Percentiles rank a stretch among this genome's conserved stretches.
These are phyloP conservation scores for Xylaria longipes DNA, from an alignment of 495 filamentous ascomycete species.

Conservation along the genomic window DNA sequence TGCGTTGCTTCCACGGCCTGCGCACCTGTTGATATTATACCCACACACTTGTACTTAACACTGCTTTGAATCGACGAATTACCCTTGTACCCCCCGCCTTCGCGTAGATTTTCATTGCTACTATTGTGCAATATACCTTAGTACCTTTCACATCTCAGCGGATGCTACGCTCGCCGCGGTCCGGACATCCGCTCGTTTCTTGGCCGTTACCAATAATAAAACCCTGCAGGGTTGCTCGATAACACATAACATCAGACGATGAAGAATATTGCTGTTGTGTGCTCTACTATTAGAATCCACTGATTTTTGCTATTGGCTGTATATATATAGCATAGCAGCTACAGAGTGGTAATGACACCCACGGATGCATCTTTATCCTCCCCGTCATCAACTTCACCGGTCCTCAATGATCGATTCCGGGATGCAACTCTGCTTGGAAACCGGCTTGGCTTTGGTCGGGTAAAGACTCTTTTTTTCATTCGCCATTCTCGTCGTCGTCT, in stretches of 20 bases:
- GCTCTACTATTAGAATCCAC: not conserved
- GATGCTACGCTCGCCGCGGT: not conserved
- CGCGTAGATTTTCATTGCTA: not conserved
- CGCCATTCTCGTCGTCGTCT: conserved; percentile 34
- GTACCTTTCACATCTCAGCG: not conserved
- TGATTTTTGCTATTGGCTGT: not conserved
- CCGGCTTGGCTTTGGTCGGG: not conserved
- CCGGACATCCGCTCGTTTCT: not conserved
- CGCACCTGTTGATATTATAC: conserved; percentile 2
- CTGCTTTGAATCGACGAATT: conserved; percentile 9
- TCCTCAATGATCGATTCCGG: not conserved
- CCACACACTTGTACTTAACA: conserved; percentile 14
- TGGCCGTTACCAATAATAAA: not conserved
- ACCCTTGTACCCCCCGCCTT: not conserved
- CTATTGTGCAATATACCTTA: not conserved
- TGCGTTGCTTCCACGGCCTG: not conserved
- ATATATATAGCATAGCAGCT: not conserved
- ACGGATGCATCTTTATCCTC: not conserved
- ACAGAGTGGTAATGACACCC: conserved; percentile 2
- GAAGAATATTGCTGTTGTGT: not conserved
- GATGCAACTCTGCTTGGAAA: conserved; percentile 10
- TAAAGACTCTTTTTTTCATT: conserved; percentile 39
- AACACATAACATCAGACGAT: not conserved
- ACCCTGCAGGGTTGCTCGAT: not conserved
- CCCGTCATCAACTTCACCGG: conserved; percentile 2